phyloP scores from a whole-genome alignment of 2,329 filamentous ascomycete genomes.

The Drechmeria coniospora region DNA sequence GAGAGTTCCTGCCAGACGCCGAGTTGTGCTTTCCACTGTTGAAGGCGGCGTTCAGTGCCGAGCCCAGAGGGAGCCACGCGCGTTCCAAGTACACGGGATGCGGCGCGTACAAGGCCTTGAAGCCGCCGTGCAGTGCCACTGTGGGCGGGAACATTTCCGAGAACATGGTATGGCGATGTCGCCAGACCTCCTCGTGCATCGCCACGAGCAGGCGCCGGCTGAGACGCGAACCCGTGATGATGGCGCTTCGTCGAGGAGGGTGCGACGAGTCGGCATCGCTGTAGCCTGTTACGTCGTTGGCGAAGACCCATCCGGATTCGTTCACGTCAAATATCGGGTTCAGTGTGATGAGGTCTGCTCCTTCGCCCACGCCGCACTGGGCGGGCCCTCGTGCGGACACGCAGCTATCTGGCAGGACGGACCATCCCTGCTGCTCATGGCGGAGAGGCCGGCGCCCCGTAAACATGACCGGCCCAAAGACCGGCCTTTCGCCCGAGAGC shows the following conservation, averaged over 20 bases:
- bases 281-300: constrained; percentile 56
- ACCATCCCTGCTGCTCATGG: constrained; percentile 35
- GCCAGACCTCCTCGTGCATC: constrained; percentile 62
- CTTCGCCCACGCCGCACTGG: constrained; percentile 53
- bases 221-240: constrained; percentile 56
- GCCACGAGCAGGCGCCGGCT: constrained; percentile 49
- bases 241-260: constrained; percentile 51
- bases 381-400: constrained; percentile 32
- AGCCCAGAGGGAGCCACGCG: constrained; percentile 48
- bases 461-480: constrained; percentile 54
- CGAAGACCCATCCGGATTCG: constrained; percentile 57
- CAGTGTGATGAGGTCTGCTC: constrained; percentile 62
- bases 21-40: constrained; percentile 59
- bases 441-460: constrained; percentile 29
- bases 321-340: constrained; percentile 63
- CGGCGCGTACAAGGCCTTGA: constrained; percentile 67
- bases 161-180: constrained; percentile 56
- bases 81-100: constrained; percentile 72
- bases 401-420: constrained; percentile 39
- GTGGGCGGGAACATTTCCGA: constrained; percentile 65
- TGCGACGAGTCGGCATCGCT: constrained; percentile 25
- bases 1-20: constrained; percentile 46
- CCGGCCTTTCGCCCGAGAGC: constrained; percentile 31
- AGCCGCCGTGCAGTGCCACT: constrained; percentile 56
- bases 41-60: constrained; percentile 58